A percentile compares a stretch with the other conserved stretches of the same genome.
Conservation (phyloP, 2,329 filamentous ascomycete species). For the Talaromyces marneffei region DNA sequence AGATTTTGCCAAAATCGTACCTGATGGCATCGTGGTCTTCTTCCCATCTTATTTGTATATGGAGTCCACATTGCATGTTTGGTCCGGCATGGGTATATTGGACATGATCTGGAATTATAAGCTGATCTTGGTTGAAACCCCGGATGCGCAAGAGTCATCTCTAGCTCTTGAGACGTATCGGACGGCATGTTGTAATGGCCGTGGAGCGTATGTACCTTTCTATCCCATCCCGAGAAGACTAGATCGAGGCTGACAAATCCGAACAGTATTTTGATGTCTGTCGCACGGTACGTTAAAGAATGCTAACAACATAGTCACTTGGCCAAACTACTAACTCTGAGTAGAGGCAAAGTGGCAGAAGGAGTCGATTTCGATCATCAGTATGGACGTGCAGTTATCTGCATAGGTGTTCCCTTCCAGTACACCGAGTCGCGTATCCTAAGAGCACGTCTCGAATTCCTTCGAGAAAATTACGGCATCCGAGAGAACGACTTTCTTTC, state of each 20-base stretch:
- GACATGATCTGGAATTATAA: slow-evolving; percentile 99
- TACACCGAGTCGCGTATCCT: slow-evolving; percentile 97
- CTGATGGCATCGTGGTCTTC: slow-evolving; percentile 97
- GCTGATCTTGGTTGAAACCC: slow-evolving; percentile 93
- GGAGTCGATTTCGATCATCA: slow-evolving; percentile 99
- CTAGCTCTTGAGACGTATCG: slow-evolving; percentile 93
- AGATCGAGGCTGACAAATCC: not conserved
- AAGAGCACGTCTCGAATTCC: slow-evolving; percentile 88
- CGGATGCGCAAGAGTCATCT: slow-evolving; percentile 94
- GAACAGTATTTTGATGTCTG: slow-evolving; percentile 13
- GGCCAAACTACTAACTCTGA: not conserved
- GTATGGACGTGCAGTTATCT: slow-evolving; percentile 90
- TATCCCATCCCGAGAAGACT: not conserved
- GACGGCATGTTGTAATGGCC: slow-evolving; percentile 93
- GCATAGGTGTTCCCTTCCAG: slow-evolving; percentile 95
- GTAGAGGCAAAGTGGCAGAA: slow-evolving; percentile 85
- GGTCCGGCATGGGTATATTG: slow-evolving; percentile 97
- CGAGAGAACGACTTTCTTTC: slow-evolving; percentile 96
- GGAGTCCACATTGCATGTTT: slow-evolving; percentile 98
- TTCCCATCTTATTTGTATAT: slow-evolving; percentile 98
- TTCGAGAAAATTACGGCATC: slow-evolving; percentile 96
- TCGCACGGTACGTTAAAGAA: slow-evolving; percentile 10
- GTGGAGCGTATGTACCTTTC: slow-evolving; percentile 56
- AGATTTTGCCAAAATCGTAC: slow-evolving; percentile 92
- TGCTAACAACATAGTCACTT: not conserved